Base-by-base conservation (phyloP, 106 monocot species). In the Triglochin maritima region DNA sequence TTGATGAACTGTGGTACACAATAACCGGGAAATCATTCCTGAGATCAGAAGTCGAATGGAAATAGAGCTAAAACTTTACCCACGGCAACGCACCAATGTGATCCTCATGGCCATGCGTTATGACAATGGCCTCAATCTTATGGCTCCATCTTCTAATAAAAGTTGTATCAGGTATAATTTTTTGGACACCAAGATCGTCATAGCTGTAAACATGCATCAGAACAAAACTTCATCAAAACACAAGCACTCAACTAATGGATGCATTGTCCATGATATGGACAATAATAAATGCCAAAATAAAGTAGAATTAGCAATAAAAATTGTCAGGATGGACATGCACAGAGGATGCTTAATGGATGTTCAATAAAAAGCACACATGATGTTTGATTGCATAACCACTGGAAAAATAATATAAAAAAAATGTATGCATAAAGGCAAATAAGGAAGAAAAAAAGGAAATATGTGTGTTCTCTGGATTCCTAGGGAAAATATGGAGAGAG, bases 11-110 rank as follows among this genome's bases (percentile, higher is more conserved):
- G 29, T 29, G 29, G 29, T 29, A 29, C 29, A 29, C 29, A 29
- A 29, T 29, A 29, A 29, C 29, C 29, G 29, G 29, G 29, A 29
- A 29, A 29, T 29, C 29, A 29, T 29, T 29, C 29, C 29, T 29
- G 29, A 29, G 29, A 29, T 29, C 29, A 29, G 29, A 29, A 29
- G 1, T 29, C 29, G 1, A 1, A 29, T 64, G 61, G 64, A 48
- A 77, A 62, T 54, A 77, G 67, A 67, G 65, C 66, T 61, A 80
- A 83, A 69, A 72, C 61, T 76, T 84, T 91, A 98, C 98, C 98
- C 98, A 98, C 66, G 98, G 98, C 86, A 98, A 92, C 62, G 98
- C 98, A 81, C 98, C 98, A 76, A 98, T 98, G 82, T 98, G 98
- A 79, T 98, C 98, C 84, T 98, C 98, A 60, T 98, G 98, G 55